Evolutionary conservation across 2,329 filamentous ascomycete species (phyloP), one percentile per base, ranked within the genome.

Genomic region (Claviceps capensis): DNA sequence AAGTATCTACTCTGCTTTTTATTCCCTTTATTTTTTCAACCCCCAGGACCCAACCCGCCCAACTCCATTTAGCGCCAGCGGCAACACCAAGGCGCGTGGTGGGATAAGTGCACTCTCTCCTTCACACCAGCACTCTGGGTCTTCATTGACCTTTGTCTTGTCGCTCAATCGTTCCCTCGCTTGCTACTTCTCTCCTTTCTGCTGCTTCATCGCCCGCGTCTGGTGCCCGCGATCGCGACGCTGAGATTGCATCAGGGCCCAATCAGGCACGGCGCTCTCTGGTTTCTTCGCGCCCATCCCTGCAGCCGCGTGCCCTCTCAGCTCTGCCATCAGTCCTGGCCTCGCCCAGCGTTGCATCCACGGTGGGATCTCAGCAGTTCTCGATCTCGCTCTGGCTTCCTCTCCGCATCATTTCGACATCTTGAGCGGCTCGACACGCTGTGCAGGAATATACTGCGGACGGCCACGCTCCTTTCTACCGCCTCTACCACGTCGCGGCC

Each of bases 221-320:
- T 36, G 44, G n/a, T 19, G n/a, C 47, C 38, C 16, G 47, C 40
- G 48, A n/a, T 19, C 36, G 51, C 37, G 19, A 38, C 47, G 36
- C 34, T 47, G 52, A 47, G 37, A 37, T 41, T 47, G 48, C 48
- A 50, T 23, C 51, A 47, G 42, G 47, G 46, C 22, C 47, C 49
- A 34, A 42, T 34, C 41, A 19, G 41, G 41, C 44, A 34, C 44
- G 26, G 26, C 42, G 50, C 22, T 16, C 38, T 17, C 23, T 19
- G 17, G 22, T 30, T 46, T 17, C 23, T 30, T 34, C 43, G 36
- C 36, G 48, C 43, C 43, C 48, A 11, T 37, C 52, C 48, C 52
- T 53, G 52, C 52, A 50, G 44, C 19, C 37, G 38, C 48, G 36
- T 23, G 36, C 44, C 38, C 3, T 9, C n/a, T 19, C 38, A n/a